These are phyloP conservation scores for Craspedostauros australis DNA, from an alignment of 108 stramenopile genomes.

Conservation along the genomic window DNA sequence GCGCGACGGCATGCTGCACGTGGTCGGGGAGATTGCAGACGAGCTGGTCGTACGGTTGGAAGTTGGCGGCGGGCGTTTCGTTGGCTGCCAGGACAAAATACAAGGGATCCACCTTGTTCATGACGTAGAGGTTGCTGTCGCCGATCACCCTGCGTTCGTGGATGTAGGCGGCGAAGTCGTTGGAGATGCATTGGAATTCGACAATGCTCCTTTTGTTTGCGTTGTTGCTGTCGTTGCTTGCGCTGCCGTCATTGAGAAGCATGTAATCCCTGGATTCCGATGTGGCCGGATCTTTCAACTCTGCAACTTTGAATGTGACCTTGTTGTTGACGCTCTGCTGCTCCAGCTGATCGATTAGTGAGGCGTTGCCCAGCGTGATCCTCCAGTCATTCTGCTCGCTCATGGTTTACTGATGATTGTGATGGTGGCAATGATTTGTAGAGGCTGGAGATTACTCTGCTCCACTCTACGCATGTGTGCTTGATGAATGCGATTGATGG, in stretches of 20 bases:
- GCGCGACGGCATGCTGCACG: conserved; percentile 23
- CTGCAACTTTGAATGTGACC: neutral
- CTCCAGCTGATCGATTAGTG: neutral
- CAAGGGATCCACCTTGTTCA: conserved; percentile 57
- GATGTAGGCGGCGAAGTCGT: conserved; percentile 53
- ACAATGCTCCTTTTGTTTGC: conserved; percentile 16
- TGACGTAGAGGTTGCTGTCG: conserved; percentile 42
- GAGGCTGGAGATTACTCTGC: neutral
- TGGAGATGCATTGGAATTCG: conserved; percentile 38
- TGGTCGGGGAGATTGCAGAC: conserved; percentile 22
- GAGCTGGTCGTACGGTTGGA: neutral
- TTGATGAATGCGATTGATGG: neutral
- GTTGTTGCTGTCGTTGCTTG: neutral
- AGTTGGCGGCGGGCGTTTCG: conserved; percentile 4
- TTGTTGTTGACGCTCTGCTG: neutral
- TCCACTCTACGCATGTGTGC: neutral
- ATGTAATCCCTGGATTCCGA: conserved; percentile 12
- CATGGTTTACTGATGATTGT: conserved; percentile 13
- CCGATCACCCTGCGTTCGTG: conserved; percentile 49
- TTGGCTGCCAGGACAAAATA: conserved; percentile 41
- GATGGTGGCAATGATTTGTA: too few relatives aligned
- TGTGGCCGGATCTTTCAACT: conserved; percentile 19
- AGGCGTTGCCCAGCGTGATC: neutral
- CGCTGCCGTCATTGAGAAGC: neutral
- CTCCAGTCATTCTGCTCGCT: neutral